phyloP scores from a whole-genome alignment of 2,329 filamentous ascomycete genomes.

The Emmonsiellopsis sp. region DNA sequence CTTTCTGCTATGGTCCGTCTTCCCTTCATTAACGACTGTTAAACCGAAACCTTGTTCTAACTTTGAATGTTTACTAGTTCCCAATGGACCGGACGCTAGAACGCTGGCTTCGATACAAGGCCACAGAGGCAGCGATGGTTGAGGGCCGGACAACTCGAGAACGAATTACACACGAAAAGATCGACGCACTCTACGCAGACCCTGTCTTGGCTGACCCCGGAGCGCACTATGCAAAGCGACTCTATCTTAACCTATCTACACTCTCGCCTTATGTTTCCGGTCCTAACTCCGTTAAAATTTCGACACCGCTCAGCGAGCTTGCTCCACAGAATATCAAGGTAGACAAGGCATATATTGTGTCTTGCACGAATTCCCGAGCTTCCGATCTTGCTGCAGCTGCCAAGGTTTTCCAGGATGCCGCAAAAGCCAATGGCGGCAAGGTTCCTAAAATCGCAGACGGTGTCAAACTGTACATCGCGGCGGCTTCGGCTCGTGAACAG shows the following conservation, averaged over 20 bases:
- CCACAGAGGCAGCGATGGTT: slow-evolving; percentile 56
- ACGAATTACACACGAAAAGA: slow-evolving; percentile 60
- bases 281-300: slow-evolving; percentile 83
- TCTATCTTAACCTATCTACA: slow-evolving; percentile 74
- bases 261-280: slow-evolving; percentile 77
- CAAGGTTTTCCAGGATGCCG: slow-evolving; percentile 72
- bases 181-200: slow-evolving; percentile 64
- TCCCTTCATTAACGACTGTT: too few relatives aligned
- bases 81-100: slow-evolving; percentile 66
- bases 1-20: slow-evolving; percentile 46
- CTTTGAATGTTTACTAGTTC: slow-evolving; percentile 38
- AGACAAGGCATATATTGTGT: slow-evolving; percentile 78
- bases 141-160: slow-evolving; percentile 38
- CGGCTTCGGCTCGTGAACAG: slow-evolving; percentile 73
- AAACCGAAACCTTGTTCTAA: too few relatives aligned
- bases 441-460: slow-evolving; percentile 61
- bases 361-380: slow-evolving; percentile 76
- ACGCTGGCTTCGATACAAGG: slow-evolving; percentile 67
- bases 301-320: slow-evolving; percentile 66
- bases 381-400: slow-evolving; percentile 77
- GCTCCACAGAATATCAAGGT: slow-evolving; percentile 65
- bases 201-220: slow-evolving; percentile 61
- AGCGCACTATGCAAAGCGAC: slow-evolving; percentile 71
- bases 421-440: slow-evolving; percentile 48
- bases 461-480: slow-evolving; percentile 82